A percentile compares a stretch with the other conserved stretches of the same genome.
These are phyloP conservation scores for Ogataea minuta DNA, from an alignment of 805 yeast species.

Conservation along the genomic window DNA sequence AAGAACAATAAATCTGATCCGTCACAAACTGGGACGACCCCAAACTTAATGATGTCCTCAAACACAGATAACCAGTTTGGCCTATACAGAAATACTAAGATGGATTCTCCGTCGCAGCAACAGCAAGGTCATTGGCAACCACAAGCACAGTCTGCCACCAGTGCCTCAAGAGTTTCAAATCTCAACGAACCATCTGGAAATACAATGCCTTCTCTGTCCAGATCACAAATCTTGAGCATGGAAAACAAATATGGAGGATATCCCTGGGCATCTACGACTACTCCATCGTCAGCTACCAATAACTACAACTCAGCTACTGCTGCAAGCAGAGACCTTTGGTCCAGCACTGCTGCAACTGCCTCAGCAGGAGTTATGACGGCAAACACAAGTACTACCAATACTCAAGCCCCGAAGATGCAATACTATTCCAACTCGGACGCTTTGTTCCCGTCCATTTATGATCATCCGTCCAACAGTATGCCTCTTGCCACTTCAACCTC, in stretches of 20 bases:
- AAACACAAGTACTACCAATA: conserved; percentile 11
- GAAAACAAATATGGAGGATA: conserved; percentile 15
- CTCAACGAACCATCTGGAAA: conserved; percentile 4
- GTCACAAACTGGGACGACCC: conserved; percentile 5
- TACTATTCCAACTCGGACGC: conserved; percentile 17
- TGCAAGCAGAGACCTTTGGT: conserved; percentile 21
- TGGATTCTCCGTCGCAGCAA: conserved; percentile 7
- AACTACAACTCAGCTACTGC: conserved; percentile 11
- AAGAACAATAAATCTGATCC: conserved; percentile 9
- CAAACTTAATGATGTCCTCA: conserved; percentile 7
- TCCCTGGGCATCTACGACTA: conserved; percentile 17
- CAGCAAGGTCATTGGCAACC: conserved; percentile 13
- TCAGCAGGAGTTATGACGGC: conserved; percentile 17
- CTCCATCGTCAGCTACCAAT: conserved; percentile 16
- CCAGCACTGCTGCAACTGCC: conserved; percentile 17
- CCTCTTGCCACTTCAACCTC: conserved; percentile 14
- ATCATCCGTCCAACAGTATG: conserved; percentile 7
- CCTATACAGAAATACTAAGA: conserved; percentile 10
- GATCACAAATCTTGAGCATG: conserved; percentile 13
- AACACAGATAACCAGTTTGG: conserved; percentile 15
- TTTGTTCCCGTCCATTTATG: conserved; percentile 16
- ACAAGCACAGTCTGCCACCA: conserved; percentile 4
- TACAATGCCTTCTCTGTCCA: conserved; percentile 9
- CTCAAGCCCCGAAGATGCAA: conserved; percentile 14
- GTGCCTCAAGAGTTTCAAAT: conserved; percentile 10